Base-by-base conservation (phyloP, 208 protist species). In the Borovskyia barvae region DNA sequence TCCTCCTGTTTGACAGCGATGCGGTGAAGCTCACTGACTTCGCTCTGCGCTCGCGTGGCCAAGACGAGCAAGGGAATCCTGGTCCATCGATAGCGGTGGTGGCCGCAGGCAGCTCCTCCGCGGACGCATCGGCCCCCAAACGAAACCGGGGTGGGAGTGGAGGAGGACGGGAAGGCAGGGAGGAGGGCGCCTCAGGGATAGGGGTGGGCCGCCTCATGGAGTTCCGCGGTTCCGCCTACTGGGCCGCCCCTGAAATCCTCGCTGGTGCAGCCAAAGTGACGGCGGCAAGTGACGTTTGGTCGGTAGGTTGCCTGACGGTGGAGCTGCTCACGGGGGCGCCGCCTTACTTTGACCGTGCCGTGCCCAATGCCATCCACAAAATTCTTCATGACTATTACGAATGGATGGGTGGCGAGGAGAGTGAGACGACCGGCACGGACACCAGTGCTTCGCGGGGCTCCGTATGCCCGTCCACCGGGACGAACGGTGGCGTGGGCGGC, bases 1-100 rank as follows among this genome's bases (percentile, higher is more conserved):
- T 95, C 5, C 69, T 95, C 8, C 59, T 95, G 41, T 81, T 65
- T 47, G 80, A 83, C 7, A 22, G 63, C 20, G 65, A 74, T 9
- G 35, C 72, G 45, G 74, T 95, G 43, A 97, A 96, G 70, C 53
- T 97, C 8, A 88, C 83, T 0, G 92, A 97, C 62, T 95, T 97
- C 64, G 92, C 90, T 17, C 75, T 97, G 37, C 64, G 64, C 40
- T 57, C 54, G 7, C 64, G 45, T 28, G 37, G 46, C 22, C 39
- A 43, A 25, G 48, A 46, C n/a, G 37, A 37, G 5, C 43, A 57
- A 22, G 54, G n/a, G 40, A 33, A 65, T 12, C n/a, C n/a, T n/a
- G n/a, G n/a, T n/a, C n/a, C n/a, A n/a, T n/a, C n/a, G n/a, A n/a
- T n/a, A n/a, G 50, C 35, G 7, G 50, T 45, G 30, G 35, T 19